Base-by-base conservation (phyloP, 1,139 yeast genomes). In the Saccharomyces hybrid region DNA sequence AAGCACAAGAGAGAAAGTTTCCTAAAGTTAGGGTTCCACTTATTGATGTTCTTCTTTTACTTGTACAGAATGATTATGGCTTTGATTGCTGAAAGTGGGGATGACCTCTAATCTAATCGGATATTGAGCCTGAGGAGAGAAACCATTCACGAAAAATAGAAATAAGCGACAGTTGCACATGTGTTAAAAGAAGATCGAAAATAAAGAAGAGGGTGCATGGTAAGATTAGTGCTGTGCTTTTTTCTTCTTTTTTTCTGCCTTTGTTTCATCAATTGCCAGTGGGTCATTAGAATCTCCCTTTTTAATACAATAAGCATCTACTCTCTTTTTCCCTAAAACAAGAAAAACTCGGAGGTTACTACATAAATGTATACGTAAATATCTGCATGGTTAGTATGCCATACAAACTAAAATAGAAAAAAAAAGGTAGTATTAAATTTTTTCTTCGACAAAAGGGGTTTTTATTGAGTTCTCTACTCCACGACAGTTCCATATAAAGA, bases 41-140 rank as follows among this genome's bases (percentile, higher is more conserved):
- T 93, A 65, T 75, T 90, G 67, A 79, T 91, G 85, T 93, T 93
- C 81, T 93, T 93, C 85, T 90, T 82, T 79, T 91, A 90, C 80
- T 81, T 93, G 69, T 93, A 91, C 79, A 85, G 95, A 76, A 88
- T 93, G 96, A 91, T 93, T 75, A 87, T 91, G 79, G 95, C 96
- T 49, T 81, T 93, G 72, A 93, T 93, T 67, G 80, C 83, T 52
- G 90, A 86, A 61, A 58, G 59, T 52, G 67, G 62, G 48, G 59
- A 58, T 48, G 59, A 61, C 42, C 52, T 44, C 29, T 55, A 52
- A 49, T 21, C 31, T 11, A 38, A 16, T 11, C 8, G 16, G 21
- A 34, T 11, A 34, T 14, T 34, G 42, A 34, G 16, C 21, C 8
- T 14, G 8, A 34, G 21, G 8, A 38, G 24, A 38, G n/a, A 16